Evolutionary conservation across 805 yeast species (phyloP), one percentile per base, ranked within the genome.

Genomic region (Candida cerambycidarum): DNA sequence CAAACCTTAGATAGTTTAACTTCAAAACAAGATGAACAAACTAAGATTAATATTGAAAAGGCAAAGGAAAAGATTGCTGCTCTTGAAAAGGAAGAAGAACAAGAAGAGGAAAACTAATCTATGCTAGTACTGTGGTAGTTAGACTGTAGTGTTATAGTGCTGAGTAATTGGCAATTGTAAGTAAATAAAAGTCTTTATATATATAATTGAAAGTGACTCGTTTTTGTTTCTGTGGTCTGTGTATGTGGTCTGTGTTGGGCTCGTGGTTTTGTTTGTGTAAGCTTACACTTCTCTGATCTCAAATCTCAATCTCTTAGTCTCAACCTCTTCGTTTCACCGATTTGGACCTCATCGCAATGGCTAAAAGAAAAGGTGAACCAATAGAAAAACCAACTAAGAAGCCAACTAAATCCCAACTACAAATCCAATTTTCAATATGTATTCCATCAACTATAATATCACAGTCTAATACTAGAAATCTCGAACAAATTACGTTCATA

Each of bases 1-100:
- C 77, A 73, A 54, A 89, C 93, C 64, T 78, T 87, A 58, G 72
- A 69, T 44, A 80, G 80, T 50, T 85, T 79, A 69, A 70, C 76
- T 63, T 73, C 75, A 38, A 81, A 82, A 67, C 95, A 89, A 71
- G 90, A 83, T 46, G 86, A 81, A 44, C 86, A 82, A 58, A 88
- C 97, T 46, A 77, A 81, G 61, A 78, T 79, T 63, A 84, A 85
- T 63, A 73, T 85, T 51, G 86, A 77, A 56, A 76, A 76, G 51
- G 96, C 93, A 39, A 82, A 88, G 69, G 83, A 82, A 43, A 84
- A 84, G 63, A 77, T 88, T 51, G 84, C 83, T 48, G 75, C 82
- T 59, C 66, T 87, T 47, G 83, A 83, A 58, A 76, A 75, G 41
- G 62, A 52, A 30, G 56, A 45, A 24, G 58, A 70, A 31, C 73